Evolutionary conservation across 345 rosid genomes (phyloP), one percentile per base, ranked within the genome.

Genomic region (Eucalyptus guilfoylei): DNA sequence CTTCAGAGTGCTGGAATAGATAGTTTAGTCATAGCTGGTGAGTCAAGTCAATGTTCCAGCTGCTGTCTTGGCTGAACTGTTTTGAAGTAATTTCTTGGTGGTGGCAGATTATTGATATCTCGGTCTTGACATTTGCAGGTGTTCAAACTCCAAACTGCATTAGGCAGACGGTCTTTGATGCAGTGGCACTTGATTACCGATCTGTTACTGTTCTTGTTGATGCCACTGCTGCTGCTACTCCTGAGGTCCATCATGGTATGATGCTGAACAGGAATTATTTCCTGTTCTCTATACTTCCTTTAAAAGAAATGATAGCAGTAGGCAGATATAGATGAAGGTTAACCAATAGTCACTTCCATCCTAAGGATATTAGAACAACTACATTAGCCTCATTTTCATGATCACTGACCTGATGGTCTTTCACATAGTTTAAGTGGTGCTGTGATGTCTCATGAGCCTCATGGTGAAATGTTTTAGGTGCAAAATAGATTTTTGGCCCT

Each of bases 171-270:
- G 97, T 91, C n/a, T 97, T 96, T 91, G 99, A 98, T 91, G 98
- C 97, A 3, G 96, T 95, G 69, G 98, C 93, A 48, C 88, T 95
- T 67, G 96, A 95, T 92, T 96, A 96, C 89, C 91, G 52, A 87
- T 69, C 89, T 47, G 95, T 96, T 87, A 90, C 94, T 48, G 96
- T 96, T 85, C 92, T 97, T 49, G 64, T 87, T 28, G 98, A 97
- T 94, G 98, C 98, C 88, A 97, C 99, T 1, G 99, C 99, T 85
- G 99, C 99, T 90, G 95, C 96, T 28, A 94, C 99, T 64, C 95
- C 95, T 52, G 96, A 95, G 40, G 88, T 97, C 40, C 99, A 96
- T 88, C 47, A 49, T 5, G n/a, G 76, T 45, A 58, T 44, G 45
- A 47, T 72, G 85, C 47, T 30, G 30, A 69, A 34, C 21, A 40